Percentiles rank a stretch among this genome's conserved stretches.
phyloP scores from a whole-genome alignment of 164 flowering plant species.

The Tetrastigma voinierianum region DNA sequence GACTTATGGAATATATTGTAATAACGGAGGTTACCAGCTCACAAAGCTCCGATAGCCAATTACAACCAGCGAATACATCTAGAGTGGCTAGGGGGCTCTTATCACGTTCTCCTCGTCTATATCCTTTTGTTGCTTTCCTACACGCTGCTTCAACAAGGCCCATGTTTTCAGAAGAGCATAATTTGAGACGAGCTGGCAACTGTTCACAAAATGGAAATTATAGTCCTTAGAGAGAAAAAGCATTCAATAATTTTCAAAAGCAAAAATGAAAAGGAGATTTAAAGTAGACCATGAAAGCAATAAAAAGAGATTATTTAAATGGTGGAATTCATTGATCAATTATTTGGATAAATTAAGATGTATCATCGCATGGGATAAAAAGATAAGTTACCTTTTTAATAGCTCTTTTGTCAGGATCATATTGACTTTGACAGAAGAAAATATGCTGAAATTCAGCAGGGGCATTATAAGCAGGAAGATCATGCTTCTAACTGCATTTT shows the following conservation, averaged over 20 bases:
- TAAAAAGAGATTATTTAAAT: too few species aligned
- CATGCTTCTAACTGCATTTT: conserved; percentile 69
- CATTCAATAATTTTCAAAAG: too few species aligned
- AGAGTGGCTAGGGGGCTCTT: conserved; percentile 61
- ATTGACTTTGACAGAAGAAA: conserved; percentile 78
- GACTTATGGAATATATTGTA: neutral
- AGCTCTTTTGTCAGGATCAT: conserved; percentile 78
- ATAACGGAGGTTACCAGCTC: conserved; percentile 45
- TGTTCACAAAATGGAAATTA: conserved; percentile 21
- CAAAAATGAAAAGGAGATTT: too few species aligned
- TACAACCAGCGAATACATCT: conserved; percentile 99
- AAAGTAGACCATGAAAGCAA: neutral
- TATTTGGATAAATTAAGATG: too few species aligned
- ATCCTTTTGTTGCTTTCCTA: conserved; percentile 77
- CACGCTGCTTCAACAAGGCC: conserved; percentile 32
- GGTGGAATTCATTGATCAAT: too few species aligned
- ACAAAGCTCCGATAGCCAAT: conserved; percentile 86
- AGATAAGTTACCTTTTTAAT: conserved; percentile 65
- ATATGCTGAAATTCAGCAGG: conserved; percentile 62
- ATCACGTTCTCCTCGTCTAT: conserved; percentile 58
- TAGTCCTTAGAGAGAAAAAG: too few species aligned
- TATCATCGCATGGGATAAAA: too few species aligned
- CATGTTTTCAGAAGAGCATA: conserved; percentile 35
- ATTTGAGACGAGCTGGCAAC: conserved; percentile 62
- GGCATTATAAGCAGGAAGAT: conserved; percentile 42